Evolutionary conservation across 257 asterid genomes (phyloP), one percentile per base, ranked within the genome.

Genomic region (Solanum medicagineum): DNA sequence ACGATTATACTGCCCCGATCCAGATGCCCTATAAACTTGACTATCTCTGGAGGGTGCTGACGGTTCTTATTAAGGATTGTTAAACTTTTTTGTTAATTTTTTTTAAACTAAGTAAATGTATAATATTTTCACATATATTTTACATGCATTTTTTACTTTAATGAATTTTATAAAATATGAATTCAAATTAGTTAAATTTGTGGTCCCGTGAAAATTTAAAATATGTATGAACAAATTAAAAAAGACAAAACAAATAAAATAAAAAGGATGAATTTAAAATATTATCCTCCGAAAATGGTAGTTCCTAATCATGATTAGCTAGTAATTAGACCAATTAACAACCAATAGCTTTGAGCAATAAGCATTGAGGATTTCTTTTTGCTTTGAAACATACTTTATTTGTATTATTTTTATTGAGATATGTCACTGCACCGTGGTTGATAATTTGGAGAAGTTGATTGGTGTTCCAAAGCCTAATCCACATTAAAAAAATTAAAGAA

Each of bases 71-170:
- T 24, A 24, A 62, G 17, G 13, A 22, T 22, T 0, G 1, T 22
- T 60, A 24, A 7, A 2, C 0, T 7, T 0, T 12, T 2, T 12
- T 22, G 12, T 11, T 0, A 3, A 0, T 0, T 12, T 1, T 12
- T 10, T 62, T 11, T 0, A 0, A 0, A 11, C 1, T 63, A 1
- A 63, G 26, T 63, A 24, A 24, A 24, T 40, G 26, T 17, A 12
- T 44, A 1, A 44, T 44, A 44, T 36, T 36, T 32, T 63, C 24
- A 63, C 2, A 7, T 10, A 26, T 26, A 6, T 24, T 63, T 5
- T 1, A 5, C 0, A 63, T 26, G 71, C 0, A 14, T 13, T 26
- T 63, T 26, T 0, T 65, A 11, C 8, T 36, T 65, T 26, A 63
- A 63, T 13, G 3, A 6, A 0, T 0, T 0, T 65, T 65, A 65